A percentile compares a stretch with the other conserved stretches of the same genome.
These are phyloP conservation scores for Rhamnella rubrinervis DNA, from an alignment of 331 rosid genomes.

Conservation along the genomic window DNA sequence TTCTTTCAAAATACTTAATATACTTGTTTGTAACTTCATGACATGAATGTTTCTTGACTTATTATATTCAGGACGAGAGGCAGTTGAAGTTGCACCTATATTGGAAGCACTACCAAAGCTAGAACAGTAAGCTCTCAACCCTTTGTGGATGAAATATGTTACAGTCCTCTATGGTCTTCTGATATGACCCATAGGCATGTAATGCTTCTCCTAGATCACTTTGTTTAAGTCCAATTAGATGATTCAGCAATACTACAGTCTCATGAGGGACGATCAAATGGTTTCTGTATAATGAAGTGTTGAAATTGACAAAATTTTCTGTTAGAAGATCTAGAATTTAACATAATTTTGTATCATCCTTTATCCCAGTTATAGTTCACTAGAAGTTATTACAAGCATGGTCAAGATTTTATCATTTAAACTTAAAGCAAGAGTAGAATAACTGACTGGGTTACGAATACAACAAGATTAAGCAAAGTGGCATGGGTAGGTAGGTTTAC, in stretches of 20 bases:
- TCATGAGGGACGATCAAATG: too few relatives aligned
- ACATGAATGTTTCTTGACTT: slow-evolving; percentile 11
- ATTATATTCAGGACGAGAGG: slow-evolving; percentile 85
- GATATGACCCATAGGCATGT: not conserved
- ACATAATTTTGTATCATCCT: not conserved
- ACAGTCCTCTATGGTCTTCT: not conserved
- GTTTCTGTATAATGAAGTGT: too few relatives aligned
- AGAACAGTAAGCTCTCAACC: slow-evolving; percentile 64
- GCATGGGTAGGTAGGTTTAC: not conserved
- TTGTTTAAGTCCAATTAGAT: too few relatives aligned
- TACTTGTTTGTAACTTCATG: slow-evolving; percentile 11
- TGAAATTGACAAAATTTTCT: too few relatives aligned
- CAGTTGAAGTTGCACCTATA: slow-evolving; percentile 81
- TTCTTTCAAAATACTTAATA: not conserved
- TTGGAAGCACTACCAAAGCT: slow-evolving; percentile 81
- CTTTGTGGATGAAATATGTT: not conserved
- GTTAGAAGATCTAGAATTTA: too few relatives aligned
- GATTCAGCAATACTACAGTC: not conserved
- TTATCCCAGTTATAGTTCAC: not conserved
- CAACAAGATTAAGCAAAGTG: not conserved
- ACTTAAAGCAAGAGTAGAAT: not conserved
- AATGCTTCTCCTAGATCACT: not conserved
- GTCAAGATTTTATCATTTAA: not conserved
- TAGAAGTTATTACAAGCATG: not conserved
- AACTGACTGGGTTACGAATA: not conserved